These are phyloP conservation scores for Cytospora piceae DNA, from an alignment of 2,329 filamentous ascomycete genomes.

Conservation along the genomic window DNA sequence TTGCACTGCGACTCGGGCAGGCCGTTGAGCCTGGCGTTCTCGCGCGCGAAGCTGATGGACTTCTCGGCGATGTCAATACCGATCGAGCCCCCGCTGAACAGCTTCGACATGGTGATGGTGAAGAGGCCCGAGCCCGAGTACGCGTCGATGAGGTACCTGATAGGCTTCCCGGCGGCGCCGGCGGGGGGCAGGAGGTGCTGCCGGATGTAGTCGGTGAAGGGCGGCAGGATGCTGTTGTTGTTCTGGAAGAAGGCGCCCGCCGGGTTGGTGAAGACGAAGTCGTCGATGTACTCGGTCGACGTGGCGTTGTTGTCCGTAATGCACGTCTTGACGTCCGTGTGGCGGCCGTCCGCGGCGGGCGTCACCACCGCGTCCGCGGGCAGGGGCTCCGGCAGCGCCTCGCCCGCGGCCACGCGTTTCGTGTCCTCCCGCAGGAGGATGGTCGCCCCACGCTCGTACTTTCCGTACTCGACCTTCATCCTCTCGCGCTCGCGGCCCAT, in stretches of 20 bases:
- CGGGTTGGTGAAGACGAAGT: slow-evolving; percentile 85
- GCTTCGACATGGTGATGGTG: slow-evolving; percentile 85
- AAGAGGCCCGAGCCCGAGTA: slow-evolving; percentile 98
- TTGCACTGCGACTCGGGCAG: slow-evolving; percentile 69
- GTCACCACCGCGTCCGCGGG: slow-evolving; percentile 45
- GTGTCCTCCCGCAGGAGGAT: slow-evolving; percentile 89
- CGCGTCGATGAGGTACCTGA: slow-evolving; percentile 92
- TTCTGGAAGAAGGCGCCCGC: slow-evolving; percentile 98
- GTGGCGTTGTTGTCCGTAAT: slow-evolving; percentile 83
- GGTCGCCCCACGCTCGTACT: slow-evolving; percentile 82
- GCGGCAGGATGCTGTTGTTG: slow-evolving; percentile 94
- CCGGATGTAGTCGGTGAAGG: slow-evolving; percentile 86
- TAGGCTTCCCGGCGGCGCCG: slow-evolving; percentile 44
- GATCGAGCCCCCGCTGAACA: slow-evolving; percentile 79
- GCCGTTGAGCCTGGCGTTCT: slow-evolving; percentile 78
- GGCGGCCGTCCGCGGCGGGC: slow-evolving; percentile 45
- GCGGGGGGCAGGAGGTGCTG: slow-evolving; percentile 69
- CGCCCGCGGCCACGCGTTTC: slow-evolving; percentile 60
- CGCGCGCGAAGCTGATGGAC: slow-evolving; percentile 76
- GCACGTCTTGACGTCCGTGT: slow-evolving; percentile 83
- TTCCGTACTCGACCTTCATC: slow-evolving; percentile 69
- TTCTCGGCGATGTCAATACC: slow-evolving; percentile 87
- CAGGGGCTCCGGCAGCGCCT: slow-evolving; percentile 40
- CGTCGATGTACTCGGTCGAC: slow-evolving; percentile 84
- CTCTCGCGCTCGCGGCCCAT: slow-evolving; percentile 78